Conservation (phyloP, 805 yeast species). For the Ogataea nakhonphanomensis region DNA sequence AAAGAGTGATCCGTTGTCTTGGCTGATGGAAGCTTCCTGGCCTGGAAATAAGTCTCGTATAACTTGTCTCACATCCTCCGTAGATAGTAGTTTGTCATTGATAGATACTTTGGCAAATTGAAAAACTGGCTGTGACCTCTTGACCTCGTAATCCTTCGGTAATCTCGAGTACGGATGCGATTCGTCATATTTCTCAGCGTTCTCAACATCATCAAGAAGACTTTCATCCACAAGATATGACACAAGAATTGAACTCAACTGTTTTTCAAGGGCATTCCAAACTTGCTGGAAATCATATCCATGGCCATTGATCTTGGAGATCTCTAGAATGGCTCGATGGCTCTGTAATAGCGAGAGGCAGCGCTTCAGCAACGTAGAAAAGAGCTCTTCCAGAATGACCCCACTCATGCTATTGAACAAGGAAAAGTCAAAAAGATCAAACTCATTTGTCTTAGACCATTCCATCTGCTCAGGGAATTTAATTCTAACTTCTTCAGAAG, state of each 20-base stretch:
- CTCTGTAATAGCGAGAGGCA: constrained; percentile 62
- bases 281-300: constrained; percentile 31
- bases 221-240: constrained; percentile 38
- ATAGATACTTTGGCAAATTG: constrained; percentile 34
- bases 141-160: constrained; percentile 22
- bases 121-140: constrained; percentile 28
- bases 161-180: constrained; percentile 23
- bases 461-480: constrained; percentile 41
- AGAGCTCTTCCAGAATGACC: constrained; percentile 62
- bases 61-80: constrained; percentile 37
- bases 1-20: constrained; percentile 38
- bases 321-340: constrained; percentile 63
- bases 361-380: constrained; percentile 65
- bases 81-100: constrained; percentile 31
- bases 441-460: constrained; percentile 16
- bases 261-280: constrained; percentile 43
- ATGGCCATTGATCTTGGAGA: constrained; percentile 35
- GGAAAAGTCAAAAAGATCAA: constrained; percentile 17
- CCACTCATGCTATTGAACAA: constrained; percentile 28
- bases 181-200: constrained; percentile 13
- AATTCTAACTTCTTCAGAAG: constrained; percentile 61
- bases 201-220: constrained; percentile 23
- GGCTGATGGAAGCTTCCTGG: constrained; percentile 23
- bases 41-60: constrained; percentile 74
- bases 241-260: constrained; percentile 36